Evolutionary conservation across 164 flowering plant species (phyloP).

Genomic region (Dillenia turbinata): DNA sequence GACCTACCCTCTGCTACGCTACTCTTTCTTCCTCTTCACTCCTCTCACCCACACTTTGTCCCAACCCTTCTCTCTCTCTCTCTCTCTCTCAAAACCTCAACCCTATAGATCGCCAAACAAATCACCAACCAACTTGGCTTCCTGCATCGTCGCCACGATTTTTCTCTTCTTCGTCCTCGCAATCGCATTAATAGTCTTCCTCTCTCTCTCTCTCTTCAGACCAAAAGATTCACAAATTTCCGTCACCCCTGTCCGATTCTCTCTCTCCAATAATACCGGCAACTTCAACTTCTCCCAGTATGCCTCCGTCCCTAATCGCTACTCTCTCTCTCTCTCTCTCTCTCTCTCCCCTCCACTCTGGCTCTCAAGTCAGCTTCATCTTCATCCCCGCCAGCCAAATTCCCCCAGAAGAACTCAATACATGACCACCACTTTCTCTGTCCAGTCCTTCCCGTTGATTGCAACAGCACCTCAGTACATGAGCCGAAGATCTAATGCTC

Average conservation of each 20-base stretch:
- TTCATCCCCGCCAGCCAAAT: conserved; percentile 35
- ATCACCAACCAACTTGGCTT: conserved; percentile 17
- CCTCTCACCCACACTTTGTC: too few species aligned
- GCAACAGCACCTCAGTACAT: neutral
- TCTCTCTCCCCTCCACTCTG: conserved; percentile 20
- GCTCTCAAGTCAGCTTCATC: conserved; percentile 19
- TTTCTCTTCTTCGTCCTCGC: conserved; percentile 20
- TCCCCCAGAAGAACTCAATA: conserved; percentile 22
- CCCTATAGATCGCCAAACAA: too few species aligned
- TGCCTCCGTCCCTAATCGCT: conserved; percentile 34
- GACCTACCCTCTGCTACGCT: too few species aligned
- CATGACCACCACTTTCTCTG: conserved; percentile 27
- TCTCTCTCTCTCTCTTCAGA: conserved; percentile 21
- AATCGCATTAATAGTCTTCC: conserved; percentile 13
- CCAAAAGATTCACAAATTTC: conserved; percentile 24
- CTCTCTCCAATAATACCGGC: conserved; percentile 21
- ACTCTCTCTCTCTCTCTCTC: conserved; percentile 31
- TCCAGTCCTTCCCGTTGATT: conserved; percentile 19
- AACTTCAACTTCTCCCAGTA: conserved; percentile 31
- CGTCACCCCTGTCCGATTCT: conserved; percentile 21
- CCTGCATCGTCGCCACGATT: conserved; percentile 25
- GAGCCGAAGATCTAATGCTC: too few species aligned
- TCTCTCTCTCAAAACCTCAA: too few species aligned
- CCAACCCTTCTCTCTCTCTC: too few species aligned
- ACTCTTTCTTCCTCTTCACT: too few species aligned